Evolutionary conservation across 805 yeast species (phyloP).

Genomic region (Kurtzmaniella cleridarum): DNA sequence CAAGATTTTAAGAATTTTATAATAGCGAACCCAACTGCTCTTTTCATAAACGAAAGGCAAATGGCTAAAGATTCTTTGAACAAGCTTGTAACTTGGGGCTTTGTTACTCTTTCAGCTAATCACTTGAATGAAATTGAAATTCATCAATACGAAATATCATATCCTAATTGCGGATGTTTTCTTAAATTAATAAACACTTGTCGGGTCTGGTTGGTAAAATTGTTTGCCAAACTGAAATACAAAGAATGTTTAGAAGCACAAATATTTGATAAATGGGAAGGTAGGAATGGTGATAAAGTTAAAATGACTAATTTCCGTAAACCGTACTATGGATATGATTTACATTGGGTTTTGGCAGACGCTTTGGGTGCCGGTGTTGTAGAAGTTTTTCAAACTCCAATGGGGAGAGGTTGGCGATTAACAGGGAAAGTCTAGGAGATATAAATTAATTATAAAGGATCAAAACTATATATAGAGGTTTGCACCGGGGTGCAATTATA

Average conservation of each 20-base stretch:
- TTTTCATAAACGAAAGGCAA: constrained; percentile 19
- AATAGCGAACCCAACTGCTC: constrained; percentile 18
- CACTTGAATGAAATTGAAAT: constrained; percentile 38
- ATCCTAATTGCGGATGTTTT: constrained; percentile 48
- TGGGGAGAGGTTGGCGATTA: constrained; percentile 54
- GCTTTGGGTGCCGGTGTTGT: constrained; percentile 47
- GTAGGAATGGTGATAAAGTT: constrained; percentile 18
- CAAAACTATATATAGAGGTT: too few relatives aligned
- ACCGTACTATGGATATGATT: constrained; percentile 47
- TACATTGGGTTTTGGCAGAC: constrained; percentile 47
- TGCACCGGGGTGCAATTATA: too few relatives aligned
- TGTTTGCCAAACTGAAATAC: constrained; percentile 29
- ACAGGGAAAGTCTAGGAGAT: constrained; percentile 39
- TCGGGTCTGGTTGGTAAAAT: constrained; percentile 38
- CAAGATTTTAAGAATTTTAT: constrained; percentile 18
- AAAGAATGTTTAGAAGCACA: constrained; percentile 41
- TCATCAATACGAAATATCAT: constrained; percentile 36
- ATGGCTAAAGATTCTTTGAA: constrained; percentile 24
- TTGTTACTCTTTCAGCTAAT: constrained; percentile 40
- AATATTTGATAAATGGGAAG: constrained; percentile 42
- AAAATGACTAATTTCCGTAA: constrained; percentile 37
- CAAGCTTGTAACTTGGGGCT: constrained; percentile 35
- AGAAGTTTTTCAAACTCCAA: constrained; percentile 50
- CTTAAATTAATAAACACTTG: constrained; percentile 41
- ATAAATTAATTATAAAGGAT: not conserved